Percentiles rank a stretch among this genome's conserved stretches.
These are phyloP conservation scores for Coemansia sp. DNA, from an alignment of 192 early-diverging fungal genomes.

Conservation along the genomic window DNA sequence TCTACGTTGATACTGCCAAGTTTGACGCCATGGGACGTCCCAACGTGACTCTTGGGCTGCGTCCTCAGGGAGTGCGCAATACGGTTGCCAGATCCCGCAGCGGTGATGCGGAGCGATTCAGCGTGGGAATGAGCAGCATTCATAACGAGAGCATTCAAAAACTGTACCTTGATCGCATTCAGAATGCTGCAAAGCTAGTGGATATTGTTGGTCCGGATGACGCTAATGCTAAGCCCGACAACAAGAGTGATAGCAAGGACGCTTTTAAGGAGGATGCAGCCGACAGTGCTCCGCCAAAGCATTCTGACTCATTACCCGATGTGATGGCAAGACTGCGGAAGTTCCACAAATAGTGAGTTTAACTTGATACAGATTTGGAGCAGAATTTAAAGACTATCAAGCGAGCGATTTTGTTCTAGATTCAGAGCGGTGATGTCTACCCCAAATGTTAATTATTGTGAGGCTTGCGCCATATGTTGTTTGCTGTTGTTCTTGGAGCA, in stretches of 20 bases:
- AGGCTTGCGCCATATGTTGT: too few species aligned
- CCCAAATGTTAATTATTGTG: too few species aligned
- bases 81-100: conserved; percentile 1
- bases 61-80: conserved; percentile 29
- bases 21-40: conserved; percentile 47
- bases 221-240: background rate
- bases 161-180: conserved; percentile 11
- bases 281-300: background rate
- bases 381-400: too few species aligned
- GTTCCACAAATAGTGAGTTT: background rate
- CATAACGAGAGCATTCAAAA: background rate
- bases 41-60: conserved; percentile 20
- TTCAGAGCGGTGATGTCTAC: too few species aligned
- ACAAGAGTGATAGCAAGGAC: background rate
- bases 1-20: conserved; percentile 63
- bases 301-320: background rate
- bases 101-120: conserved; percentile 11
- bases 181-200: conserved; percentile 10
- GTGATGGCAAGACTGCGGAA: background rate
- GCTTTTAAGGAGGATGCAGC: background rate
- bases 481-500: too few species aligned
- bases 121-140: background rate
- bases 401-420: too few species aligned
- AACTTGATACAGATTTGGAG: too few species aligned
- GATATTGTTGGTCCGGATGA: background rate